Evolutionary conservation across 345 rosid genomes (phyloP), one percentile per base, ranked within the genome.

Genomic region (Lepidium aucheri): DNA sequence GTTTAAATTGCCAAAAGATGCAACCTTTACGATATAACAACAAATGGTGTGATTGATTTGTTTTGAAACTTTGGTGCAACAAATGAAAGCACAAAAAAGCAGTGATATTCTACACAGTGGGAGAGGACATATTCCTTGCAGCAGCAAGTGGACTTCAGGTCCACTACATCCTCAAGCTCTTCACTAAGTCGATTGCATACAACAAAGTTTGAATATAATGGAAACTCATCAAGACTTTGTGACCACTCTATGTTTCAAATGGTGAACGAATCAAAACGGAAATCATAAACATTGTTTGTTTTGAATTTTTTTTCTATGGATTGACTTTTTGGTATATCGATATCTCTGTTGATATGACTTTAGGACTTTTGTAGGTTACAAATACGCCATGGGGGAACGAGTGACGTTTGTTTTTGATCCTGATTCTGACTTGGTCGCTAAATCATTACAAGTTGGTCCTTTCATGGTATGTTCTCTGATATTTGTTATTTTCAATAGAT

Each of bases 101-200:
- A 0, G 95, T 90, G 60, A 77, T 94, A 60, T 86, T 81, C 64
- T 90, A 90, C 88, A 90, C 96, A 8, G 74, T 84, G 26, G 90
- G 80, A 44, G 99, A 94, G 68, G 88, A 90, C 76, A 49, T 88
- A 3, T 55, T 90, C 71, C 79, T 94, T 55, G 95, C 85, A 22
- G 64, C 68, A 54, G 86, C 80, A 4, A 94, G 99, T 67, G 65
- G 80, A 1, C 86, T 94, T 78, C 97, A 94, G 49, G 96, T 87
- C 4, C 44, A 82, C 2, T 90, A 85, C 68, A 84, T 88, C 58
- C 96, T 97, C 17, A 92, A 79, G 67, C 99, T 94, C 76, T 94
- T 94, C 78, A 94, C 93, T 90, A 87, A 91, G 78, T 85, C 96
- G 10, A 87, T 88, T 47, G 93, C 86, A 33, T 94, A 88, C 83